Evolutionary conservation across 768 basidiomycete species (phyloP), one percentile per base, ranked within the genome.

Genomic region (Lentinula sp.): DNA sequence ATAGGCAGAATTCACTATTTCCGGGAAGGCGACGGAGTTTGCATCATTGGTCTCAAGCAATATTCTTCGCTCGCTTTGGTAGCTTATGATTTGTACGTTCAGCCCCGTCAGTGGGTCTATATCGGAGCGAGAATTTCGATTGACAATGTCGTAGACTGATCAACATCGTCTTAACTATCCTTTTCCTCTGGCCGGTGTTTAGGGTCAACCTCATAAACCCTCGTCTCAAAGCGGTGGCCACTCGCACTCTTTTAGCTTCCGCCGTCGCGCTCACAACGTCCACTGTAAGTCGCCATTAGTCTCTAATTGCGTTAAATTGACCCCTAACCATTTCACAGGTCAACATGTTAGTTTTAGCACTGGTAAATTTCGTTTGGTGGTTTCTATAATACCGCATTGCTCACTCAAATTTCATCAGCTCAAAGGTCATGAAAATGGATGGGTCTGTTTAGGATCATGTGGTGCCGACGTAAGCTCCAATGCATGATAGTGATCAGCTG

Each of bases 121-220:
- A 4, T 21, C 9, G 18, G 35, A 15, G 15, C 9, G 13, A 28
- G 9, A 1, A 2, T 23, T 45, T 28, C 4, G 5, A 48, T 10
- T 18, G 1, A 23, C 21, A 16, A 31, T 15, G n/a, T 11, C 4
- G 4, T 28, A 59, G 57, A 35, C 7, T 48, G 7, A 49, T 59
- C 57, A 59, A 48, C 15, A 48, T 59, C 23, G 45, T 59, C 8
- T 42, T 59, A 15, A 59, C 46, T 6, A 4, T 50, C 6, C 45
- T 59, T 15, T 59, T 59, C 57, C 48, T 59, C 10, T 59, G 57
- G 57, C 57, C 57, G 0, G 45, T 59, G 35, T 32, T 50, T 15
- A 59, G 32, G 34, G 45, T 45, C 31, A 59, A 59, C 18, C 18
- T 59, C 5, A 39, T 4, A 5, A 59, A 59, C 16, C 57, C 57